Evolutionary conservation across 73 alveolate genomes (phyloP), one percentile per base, ranked within the genome.

Genomic region (Uronychia setigera): DNA sequence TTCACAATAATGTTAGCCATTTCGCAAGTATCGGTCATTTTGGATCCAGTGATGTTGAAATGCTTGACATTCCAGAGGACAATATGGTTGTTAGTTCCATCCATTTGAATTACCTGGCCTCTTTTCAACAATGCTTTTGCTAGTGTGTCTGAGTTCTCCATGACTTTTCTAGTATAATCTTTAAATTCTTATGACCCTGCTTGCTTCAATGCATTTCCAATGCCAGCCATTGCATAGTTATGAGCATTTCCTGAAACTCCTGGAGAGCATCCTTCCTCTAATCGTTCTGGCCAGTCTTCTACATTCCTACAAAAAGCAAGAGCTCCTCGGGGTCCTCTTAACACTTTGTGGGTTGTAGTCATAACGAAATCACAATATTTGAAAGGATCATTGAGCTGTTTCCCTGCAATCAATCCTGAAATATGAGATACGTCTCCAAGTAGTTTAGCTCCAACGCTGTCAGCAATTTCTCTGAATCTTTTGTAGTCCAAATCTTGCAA

Each of bases 251-350:
- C 96, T 46, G 82, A 83, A 78, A 92, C 87, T 83, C 80, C 87
- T 57, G 96, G 96, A 89, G 84, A 89, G 35, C 91, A 94, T 5
- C 96, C 95, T 33, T 88, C 88, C 78, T 92, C 93, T 29, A 94
- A 80, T 29, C 59, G 60, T 25, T 91, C 92, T 58, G 82, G 29
- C 29, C 29, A 19, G 30, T 92, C 95, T 83, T 78, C 82, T 46
- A 85, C 57, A 76, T 84, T 83, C 60, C 83, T 91, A 77, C 79
- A 88, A 86, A 92, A 94, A 35, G 91, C 89, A 14, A 94, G 31
- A 59, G 92, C 94, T 1, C 95, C 94, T 83, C 98, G 80, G 28
- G 98, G 98, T 76, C 98, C 98, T 80, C 98, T 88, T 67, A 93
- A 78, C 26, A 92, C 46, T 79, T 93, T 93, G 88, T 94, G 98